Evolutionary conservation across 345 rosid genomes (phyloP), one percentile per base, ranked within the genome.

Genomic region (Citrus sp.): DNA sequence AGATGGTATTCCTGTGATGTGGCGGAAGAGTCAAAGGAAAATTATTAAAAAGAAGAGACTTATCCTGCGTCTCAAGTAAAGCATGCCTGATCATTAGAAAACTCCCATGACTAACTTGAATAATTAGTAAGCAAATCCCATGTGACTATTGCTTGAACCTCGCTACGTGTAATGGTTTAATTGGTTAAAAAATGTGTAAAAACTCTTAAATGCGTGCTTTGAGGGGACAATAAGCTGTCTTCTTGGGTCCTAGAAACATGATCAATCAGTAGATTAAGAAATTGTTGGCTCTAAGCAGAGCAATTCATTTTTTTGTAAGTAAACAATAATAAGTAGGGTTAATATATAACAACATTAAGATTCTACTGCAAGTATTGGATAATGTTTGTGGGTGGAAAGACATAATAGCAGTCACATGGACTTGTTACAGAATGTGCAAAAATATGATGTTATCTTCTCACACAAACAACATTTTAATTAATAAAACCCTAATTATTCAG

Each of bases 401-500:
- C 24, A 80, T 77, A 32, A 83, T 77, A 65, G 42, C 67, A 73
- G 77, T 74, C 87, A 82, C 87, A 77, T 82, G 87, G 84, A 70
- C 34, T 63, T 77, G 80, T 73, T 68, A 18, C 12, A 32, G 42
- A 64, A 64, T 72, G 49, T 46, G 61, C 51, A 12, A 28, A 73
- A 28, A 54, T 27, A 76, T 79, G 79, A 79, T 77, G 81, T 42
- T 81, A 51, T 58, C 87, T 79, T 81, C 67, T n/a, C 54, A 40
- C 76, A 73, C 81, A 82, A 80, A 69, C 85, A 77, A 79, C 80
- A 61, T 67, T 67, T 64, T 46, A 46, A 12, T 75, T 76, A 65
- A 68, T 37, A 65, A 69, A 74, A 74, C 61, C 77, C 80, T 80
- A 85, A 77, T 82, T 74, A 82, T 85, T 85, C 80, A 74, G 64